Base-by-base conservation (phyloP, 2,329 filamentous ascomycete genomes). In the Stenocarpella maydis region DNA sequence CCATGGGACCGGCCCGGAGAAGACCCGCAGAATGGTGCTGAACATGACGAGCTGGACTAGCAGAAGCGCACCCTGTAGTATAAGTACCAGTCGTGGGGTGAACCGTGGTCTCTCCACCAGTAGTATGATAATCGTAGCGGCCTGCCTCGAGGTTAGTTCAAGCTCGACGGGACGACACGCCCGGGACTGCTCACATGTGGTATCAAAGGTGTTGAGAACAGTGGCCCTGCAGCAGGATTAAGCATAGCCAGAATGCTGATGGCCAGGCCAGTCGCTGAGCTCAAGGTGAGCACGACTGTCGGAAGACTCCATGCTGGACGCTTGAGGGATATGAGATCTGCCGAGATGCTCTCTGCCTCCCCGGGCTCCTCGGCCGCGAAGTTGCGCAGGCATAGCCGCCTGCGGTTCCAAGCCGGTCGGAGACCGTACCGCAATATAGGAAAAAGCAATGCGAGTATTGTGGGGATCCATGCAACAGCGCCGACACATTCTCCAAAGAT, bases 1-100 rank as follows among this genome's bases (percentile, higher is more conserved):
- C 12, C 75, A 50, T 28, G 71, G 50, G 8, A 58, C 69, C 0
- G 72, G 68, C 72, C 74, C 74, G 28, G 76, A 50, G 17, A 75
- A 72, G 3, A 78, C 75, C 50, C 77, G 72, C 21, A 81, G 77
- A 17, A 82, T 75, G 15, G 78, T 73, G 6, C 78, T 72, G 31
- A 78, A 69, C 5, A 81, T 58, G 0, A 75, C 70, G 21, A 76
- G 39, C 65, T 80, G 75, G 21, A 78, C 71, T n/a, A 77, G 69
- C 24, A 83, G 65, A 39, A 81, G 74, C 17, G 74, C 73, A 31
- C 75, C 71, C 21, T 80, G 73, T 82, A 87, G 72, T 92, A 92
- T 74, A 94, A 94, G 78, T 95, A 95, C 74, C 92, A 92, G 0
- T 92, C 92, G 9, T 92, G 91, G 74, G 85, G 93, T 47, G 19